phyloP scores from a whole-genome alignment of 139 green algal species.

The Astrephomene gubernaculifera region DNA sequence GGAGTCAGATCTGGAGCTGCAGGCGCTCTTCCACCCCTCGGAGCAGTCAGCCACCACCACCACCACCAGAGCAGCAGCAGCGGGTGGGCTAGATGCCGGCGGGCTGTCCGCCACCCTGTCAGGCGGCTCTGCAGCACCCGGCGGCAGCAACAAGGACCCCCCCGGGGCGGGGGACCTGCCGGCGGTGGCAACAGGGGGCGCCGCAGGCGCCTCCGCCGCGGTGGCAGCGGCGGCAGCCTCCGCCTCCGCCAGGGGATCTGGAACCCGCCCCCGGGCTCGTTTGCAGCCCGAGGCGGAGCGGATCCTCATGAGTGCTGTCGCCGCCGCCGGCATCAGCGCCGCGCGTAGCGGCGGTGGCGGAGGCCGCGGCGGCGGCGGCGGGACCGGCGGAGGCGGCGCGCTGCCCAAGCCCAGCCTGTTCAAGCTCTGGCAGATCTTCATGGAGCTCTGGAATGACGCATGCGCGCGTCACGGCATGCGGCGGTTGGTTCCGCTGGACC shows the following conservation, averaged over 20 bases:
- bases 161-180: neutral
- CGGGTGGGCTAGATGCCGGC: too few relatives aligned
- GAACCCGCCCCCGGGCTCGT: neutral
- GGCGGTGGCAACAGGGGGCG: neutral
- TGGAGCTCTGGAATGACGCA: constrained; percentile 63
- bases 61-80: too few relatives aligned
- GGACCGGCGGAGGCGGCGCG: neutral
- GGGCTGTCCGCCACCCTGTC: too few relatives aligned
- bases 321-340: constrained; percentile 1
- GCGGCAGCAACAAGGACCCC: too few relatives aligned
- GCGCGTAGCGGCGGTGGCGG: neutral
- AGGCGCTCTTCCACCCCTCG: too few relatives aligned
- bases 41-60: too few relatives aligned
- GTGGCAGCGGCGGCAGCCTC: neutral
- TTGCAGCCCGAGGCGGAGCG: constrained; percentile 32
- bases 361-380: constrained; percentile 5
- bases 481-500: constrained; percentile 54
- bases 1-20: too few relatives aligned
- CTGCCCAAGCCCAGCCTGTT: constrained; percentile 53
- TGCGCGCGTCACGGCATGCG: constrained; percentile 45
- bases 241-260: neutral
- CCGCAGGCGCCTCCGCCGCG: neutral
- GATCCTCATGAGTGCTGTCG: constrained; percentile 29
- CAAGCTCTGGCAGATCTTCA: constrained; percentile 53
- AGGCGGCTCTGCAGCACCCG: too few relatives aligned